Base-by-base conservation (phyloP, 108 stramenopile species). In the Stephanodiscus minutulus region DNA sequence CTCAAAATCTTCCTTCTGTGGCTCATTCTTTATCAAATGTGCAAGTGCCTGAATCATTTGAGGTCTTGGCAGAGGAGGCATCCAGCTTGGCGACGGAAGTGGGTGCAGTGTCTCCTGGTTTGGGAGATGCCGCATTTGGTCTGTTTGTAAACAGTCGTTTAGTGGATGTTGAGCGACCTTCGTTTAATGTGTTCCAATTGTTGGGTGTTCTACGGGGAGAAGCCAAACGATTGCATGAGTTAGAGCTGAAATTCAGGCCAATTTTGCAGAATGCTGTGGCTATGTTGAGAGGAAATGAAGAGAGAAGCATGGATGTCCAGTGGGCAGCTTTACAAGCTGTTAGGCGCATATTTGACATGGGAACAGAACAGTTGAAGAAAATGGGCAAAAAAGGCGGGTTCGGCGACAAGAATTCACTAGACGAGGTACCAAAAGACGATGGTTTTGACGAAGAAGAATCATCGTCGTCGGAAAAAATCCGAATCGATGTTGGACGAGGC, bases 131-230 rank as follows among this genome's bases (percentile, higher is more conserved):
- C 18, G 66, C 82, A 22, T 83, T 83, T 53, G 78, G 73, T 13
- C 69, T 83, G 18, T 88, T 75, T 36, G 79, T 95, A 44, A 95
- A 95, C 64, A 85, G 87, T 13, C 86, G 87, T 41, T 52, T 62
- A 37, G 72, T 91, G 0, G 49, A 73, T 18, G 72, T 92, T 13
- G 88, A 88, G 41, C 85, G 90, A 3, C 85, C 90, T 29, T 85
- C 85, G 24, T 95, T 95, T 77, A 95, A 95, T 68, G 77, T 95
- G 0, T 95, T 93, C 85, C 87, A 91, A 66, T 31, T 95, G 49
- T 69, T 95, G 17, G 66, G 88, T 57, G 58, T 88, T 18, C 44
- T 95, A 18, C 66, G 81, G 50, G 77, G 88, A 48, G 94, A 95
- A 79, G 73, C 87, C 54, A 70, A 75, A 54, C 61, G 49, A 62